Evolutionary conservation across 306 rosid genomes (phyloP).

Genomic region (Oxytropis ochrocephala): DNA sequence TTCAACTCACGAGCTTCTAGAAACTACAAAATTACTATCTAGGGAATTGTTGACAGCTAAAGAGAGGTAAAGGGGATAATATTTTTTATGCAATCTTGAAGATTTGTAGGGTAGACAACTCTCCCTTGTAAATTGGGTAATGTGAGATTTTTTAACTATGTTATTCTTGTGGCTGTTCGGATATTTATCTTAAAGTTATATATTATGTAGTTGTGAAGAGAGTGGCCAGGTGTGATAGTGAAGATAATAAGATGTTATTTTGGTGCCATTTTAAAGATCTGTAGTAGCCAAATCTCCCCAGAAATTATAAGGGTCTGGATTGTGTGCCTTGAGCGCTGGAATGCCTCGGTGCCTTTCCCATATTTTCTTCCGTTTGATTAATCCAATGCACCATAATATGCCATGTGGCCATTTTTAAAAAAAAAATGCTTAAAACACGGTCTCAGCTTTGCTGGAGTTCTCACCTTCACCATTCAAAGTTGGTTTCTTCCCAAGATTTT

Average conservation of each 20-base stretch:
- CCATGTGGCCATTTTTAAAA: too few species aligned
- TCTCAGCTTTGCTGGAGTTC: too few species aligned
- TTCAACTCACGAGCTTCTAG: not conserved
- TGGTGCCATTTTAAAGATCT: conserved; percentile 1
- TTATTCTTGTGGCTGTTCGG: conserved; percentile 11
- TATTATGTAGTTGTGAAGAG: not conserved
- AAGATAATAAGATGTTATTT: not conserved
- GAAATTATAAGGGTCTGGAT: not conserved
- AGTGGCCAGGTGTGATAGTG: not conserved
- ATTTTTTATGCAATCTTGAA: not conserved
- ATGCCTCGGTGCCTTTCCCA: too few species aligned
- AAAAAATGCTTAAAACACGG: too few species aligned
- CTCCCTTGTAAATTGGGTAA: not conserved
- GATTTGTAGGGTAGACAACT: not conserved
- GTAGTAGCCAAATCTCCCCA: not conserved
- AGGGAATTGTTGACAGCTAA: not conserved
- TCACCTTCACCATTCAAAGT: too few species aligned
- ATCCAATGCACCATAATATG: too few species aligned
- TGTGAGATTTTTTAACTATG: not conserved
- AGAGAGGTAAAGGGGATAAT: not conserved
- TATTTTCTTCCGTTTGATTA: too few species aligned
- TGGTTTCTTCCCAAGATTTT: too few species aligned
- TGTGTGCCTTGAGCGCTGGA: too few species aligned
- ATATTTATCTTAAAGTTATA: not conserved
- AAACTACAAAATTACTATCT: not conserved